Base-by-base conservation (phyloP, 192 early-diverging fungal genomes). In the Backusella luteola region DNA sequence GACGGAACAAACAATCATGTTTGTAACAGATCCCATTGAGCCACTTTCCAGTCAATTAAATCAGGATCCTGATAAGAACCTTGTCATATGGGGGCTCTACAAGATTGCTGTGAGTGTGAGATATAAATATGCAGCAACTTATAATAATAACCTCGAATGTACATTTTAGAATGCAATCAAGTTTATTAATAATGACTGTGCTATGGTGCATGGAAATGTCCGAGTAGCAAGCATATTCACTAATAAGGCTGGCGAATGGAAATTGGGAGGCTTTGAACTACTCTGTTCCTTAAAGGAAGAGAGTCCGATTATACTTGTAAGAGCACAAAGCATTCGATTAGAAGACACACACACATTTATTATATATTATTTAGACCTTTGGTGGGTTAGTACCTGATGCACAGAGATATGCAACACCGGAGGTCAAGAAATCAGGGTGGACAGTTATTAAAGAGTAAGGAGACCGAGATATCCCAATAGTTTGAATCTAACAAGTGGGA, bases 201-300 rank as follows among this genome's bases (percentile, higher is more conserved):
- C 83, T 23, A 85, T 98, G 79, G 90, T 97, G 3, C 97, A 99
- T 74, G 97, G 94, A 15, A 96, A 94, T 84, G 75, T 99, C 66
- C 87, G 89, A 9, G 80, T 91, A 7, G 86, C 87, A 0, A 93
- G 94, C 1, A 92, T 99, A 69, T 97, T 91, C 78, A 93, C 91
- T 29, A 98, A 94, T 15, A 90, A 91, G 71, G 93, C 94, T 9
- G 97, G 97, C 66, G 97, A 99, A 81, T 99, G 96, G 96, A 95
- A 91, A 74, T 85, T 99, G 36, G 93, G 94, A n/a, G 96, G 95
- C 3, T 87, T 97, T 44, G 97, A 99, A 71, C 71, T 93, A 23
- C 76, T 94, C 32, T 89, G 90, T 66, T 89, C 88, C 6, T 77
- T 90, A 67, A 93, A 89, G 52, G 93, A 96, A 74, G 90, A 92